phyloP scores from a whole-genome alignment of 129 eudicot genomes.

The Cynara cardunculus region DNA sequence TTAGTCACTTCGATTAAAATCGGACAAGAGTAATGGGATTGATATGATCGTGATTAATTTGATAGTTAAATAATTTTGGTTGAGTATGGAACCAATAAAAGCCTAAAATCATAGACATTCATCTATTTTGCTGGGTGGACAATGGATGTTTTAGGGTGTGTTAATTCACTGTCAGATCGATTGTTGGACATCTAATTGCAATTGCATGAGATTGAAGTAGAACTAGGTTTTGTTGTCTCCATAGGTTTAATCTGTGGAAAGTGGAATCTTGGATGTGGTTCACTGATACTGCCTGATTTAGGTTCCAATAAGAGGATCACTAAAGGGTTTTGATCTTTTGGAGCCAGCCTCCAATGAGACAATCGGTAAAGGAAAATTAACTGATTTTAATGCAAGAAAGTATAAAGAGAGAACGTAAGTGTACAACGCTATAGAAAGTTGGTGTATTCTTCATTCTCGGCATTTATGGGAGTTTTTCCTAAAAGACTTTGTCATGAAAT shows the following conservation, averaged over 20 bases:
- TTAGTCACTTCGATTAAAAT: not conserved
- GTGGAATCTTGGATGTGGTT: not conserved
- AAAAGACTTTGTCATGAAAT: not conserved
- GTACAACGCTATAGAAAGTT: not conserved
- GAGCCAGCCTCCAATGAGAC: not conserved
- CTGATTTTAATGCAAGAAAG: not conserved
- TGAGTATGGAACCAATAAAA: not conserved
- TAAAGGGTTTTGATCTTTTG: not conserved
- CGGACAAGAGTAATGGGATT: not conserved
- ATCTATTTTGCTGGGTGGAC: not conserved
- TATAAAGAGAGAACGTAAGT: not conserved
- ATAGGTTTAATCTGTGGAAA: not conserved
- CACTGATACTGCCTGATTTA: not conserved
- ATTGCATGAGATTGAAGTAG: not conserved
- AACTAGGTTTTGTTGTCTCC: not conserved
- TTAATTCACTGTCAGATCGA: not conserved
- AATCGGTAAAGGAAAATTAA: not conserved
- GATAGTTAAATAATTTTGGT: not conserved
- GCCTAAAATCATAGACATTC: not conserved
- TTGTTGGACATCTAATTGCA: not conserved
- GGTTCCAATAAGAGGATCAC: not conserved
- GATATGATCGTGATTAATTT: not conserved
- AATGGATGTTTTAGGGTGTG: not conserved
- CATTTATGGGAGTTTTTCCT: not conserved
- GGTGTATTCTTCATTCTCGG: not conserved